Base-by-base conservation (phyloP, 441 rosid species). In the Dalechampia spathulata region DNA sequence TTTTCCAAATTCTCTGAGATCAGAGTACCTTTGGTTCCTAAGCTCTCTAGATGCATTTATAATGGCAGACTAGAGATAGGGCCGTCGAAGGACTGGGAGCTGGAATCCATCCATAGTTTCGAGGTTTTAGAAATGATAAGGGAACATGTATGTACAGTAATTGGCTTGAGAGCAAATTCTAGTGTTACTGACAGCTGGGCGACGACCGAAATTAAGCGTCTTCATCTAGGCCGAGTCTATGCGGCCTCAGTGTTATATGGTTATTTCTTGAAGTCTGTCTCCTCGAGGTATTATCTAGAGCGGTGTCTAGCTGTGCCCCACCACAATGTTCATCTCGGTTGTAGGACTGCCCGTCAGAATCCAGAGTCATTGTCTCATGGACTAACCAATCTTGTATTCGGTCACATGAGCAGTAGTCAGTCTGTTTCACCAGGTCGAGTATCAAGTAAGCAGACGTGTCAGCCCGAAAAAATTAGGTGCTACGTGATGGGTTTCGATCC, bases 51-150 rank as follows among this genome's bases (percentile, higher is more conserved):
- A 49, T 88, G 95, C 75, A 78, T 80, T 44, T 84, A 81, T 61
- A 92, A 88, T 58, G 72, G 82, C 32, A 77, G 96, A 55, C 86
- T 92, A 36, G 95, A 86, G 80, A 86, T 83, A 57, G 80, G 80
- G 78, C 96, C 95, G 27, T 46, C 91, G 9, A 92, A 83, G 75
- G 89, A 81, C 76, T 86, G 91, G 86, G 93, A 86, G 63, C 63
- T 92, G 15, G 96, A 92, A 60, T 92, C 98, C 6, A 81, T 92
- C 39, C 77, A 88, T 49, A 64, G 74, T 72, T 56, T 69, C 6
- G 95, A 92, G 52, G 63, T 73, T 15, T 67, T 92, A 59, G 78
- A 84, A 61, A 76, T 88, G 83, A 72, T 92, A 52, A 80, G 71
- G 53, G 95, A 86, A 66, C 95, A 88, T 30, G 84, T 92, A 5